Conservation (phyloP, 495 filamentous ascomycete species). For the Penicillium arizonense region DNA sequence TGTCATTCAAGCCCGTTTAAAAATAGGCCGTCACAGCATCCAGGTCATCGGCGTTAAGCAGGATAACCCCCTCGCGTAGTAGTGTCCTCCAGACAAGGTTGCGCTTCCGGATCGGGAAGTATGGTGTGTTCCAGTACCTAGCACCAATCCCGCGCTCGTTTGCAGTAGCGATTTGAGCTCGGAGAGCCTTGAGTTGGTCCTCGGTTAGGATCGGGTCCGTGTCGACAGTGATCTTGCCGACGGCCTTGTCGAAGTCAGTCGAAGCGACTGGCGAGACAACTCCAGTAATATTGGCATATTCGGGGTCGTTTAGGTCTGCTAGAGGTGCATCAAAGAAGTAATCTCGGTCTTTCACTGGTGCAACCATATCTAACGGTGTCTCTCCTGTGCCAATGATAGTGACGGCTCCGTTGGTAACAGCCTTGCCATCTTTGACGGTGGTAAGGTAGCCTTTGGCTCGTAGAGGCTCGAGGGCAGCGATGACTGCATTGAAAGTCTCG, state of each 20-base stretch:
- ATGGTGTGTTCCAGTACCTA: conserved; percentile 73
- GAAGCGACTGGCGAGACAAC: conserved; percentile 53
- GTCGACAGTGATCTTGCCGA: conserved; percentile 38
- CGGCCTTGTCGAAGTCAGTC: conserved; percentile 37
- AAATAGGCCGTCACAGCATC: conserved; percentile 48
- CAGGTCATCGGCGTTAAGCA: conserved; percentile 80
- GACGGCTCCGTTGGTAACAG: conserved; percentile 51
- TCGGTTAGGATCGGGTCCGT: conserved; percentile 31
- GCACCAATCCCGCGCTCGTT: conserved; percentile 61
- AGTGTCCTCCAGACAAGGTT: conserved; percentile 70
- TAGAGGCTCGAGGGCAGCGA: conserved; percentile 63
- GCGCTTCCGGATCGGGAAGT: conserved; percentile 62
- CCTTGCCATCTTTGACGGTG: conserved; percentile 51
- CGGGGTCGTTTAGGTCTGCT: conserved; percentile 38
- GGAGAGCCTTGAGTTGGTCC: conserved; percentile 57
- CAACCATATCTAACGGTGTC: conserved; percentile 65
- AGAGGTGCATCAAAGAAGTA: conserved; percentile 65
- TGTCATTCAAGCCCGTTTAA: conserved; percentile 4
- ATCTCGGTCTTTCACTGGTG: conserved; percentile 47
- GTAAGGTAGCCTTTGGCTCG: conserved; percentile 60
- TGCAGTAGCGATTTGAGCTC: conserved; percentile 60
- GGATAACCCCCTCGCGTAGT: conserved; percentile 62
- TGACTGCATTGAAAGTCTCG: conserved; percentile 54
- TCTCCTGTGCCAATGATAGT: conserved; percentile 81
- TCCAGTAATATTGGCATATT: conserved; percentile 42